Conservation (phyloP, 805 yeast genomes). For the Lipomyces orientalis region DNA sequence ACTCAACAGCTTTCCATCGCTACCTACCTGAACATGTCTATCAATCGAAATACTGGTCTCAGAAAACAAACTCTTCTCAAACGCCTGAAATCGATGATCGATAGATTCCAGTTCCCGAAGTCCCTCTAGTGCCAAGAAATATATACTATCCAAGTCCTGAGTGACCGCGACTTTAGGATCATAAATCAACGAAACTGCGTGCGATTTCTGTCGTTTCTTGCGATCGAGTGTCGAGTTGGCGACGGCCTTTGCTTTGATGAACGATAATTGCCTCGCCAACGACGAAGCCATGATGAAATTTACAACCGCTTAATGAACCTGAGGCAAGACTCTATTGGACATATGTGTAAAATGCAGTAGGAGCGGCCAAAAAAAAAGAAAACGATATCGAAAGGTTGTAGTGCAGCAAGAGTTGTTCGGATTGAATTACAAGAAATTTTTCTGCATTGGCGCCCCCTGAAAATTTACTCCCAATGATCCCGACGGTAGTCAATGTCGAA, state of each 20-base stretch:
- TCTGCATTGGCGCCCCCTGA: slow-evolving; percentile 4
- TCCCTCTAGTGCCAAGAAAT: slow-evolving; percentile 73
- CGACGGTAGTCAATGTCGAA: neutral
- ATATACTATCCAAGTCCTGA: slow-evolving; percentile 88
- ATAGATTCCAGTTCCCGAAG: slow-evolving; percentile 70
- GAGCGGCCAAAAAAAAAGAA: neutral
- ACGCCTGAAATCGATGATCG: slow-evolving; percentile 76
- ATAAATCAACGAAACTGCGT: slow-evolving; percentile 84
- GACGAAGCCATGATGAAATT: slow-evolving; percentile 50
- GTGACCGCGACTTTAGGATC: slow-evolving; percentile 89
- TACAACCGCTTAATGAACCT: neutral
- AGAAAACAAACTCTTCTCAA: slow-evolving; percentile 75
- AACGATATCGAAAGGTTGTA: too few relatives aligned
- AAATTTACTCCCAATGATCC: neutral
- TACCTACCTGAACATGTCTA: slow-evolving; percentile 68
- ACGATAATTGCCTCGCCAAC: slow-evolving; percentile 81
- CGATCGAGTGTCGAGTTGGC: slow-evolving; percentile 48
- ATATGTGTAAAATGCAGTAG: neutral
- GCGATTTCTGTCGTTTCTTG: slow-evolving; percentile 82
- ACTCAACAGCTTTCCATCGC: neutral
- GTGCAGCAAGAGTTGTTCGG: neutral
- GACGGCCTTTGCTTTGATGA: slow-evolving; percentile 49
- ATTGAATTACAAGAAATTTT: slow-evolving; percentile 1
- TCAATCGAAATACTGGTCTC: slow-evolving; percentile 81
- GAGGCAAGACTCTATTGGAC: neutral